A percentile compares a stretch with the other conserved stretches of the same genome.
phyloP scores from a whole-genome alignment of 1,284 basidiomycete genomes.

The Anthracocystis setariae region DNA sequence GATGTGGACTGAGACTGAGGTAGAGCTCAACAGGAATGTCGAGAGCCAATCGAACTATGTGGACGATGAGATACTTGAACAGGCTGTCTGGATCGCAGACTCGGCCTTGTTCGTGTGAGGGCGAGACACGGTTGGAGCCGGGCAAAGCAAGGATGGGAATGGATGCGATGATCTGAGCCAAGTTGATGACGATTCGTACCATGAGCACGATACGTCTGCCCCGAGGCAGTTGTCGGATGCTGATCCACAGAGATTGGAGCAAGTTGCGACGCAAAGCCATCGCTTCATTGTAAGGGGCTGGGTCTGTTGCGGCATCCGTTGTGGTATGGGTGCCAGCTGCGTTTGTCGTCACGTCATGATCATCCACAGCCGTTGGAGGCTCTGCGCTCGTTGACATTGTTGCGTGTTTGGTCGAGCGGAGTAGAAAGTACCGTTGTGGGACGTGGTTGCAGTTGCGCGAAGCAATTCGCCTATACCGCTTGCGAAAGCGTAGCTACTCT shows the following conservation, averaged over 20 bases:
- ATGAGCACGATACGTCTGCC: constrained; percentile 40
- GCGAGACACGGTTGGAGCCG: constrained; percentile 24
- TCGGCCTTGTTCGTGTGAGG: constrained; percentile 17
- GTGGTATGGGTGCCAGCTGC: background rate
- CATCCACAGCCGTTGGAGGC: background rate
- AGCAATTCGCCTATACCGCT: no score
- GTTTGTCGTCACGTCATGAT: background rate
- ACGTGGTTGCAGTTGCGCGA: no score
- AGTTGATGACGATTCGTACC: constrained; percentile 23
- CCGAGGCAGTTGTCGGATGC: constrained; percentile 37
- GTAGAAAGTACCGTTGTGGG: no score
- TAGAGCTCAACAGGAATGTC: constrained; percentile 56
- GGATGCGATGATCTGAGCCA: constrained; percentile 45
- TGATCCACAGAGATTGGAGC: constrained; percentile 32
- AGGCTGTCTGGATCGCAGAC: constrained; percentile 51
- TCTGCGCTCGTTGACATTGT: constrained; percentile 31
- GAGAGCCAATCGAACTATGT: constrained; percentile 47
- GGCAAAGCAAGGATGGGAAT: constrained; percentile 35
- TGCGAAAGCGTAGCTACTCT: no score
- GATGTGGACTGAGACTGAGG: constrained; percentile 55
- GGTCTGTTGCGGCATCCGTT: background rate
- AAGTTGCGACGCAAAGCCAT: constrained; percentile 44
- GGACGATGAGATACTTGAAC: constrained; percentile 56
- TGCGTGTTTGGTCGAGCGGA: background rate
- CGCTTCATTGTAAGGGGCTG: constrained; percentile 43